Conservation (phyloP, 805 yeast species). For the Naumovozyma castellii region DNA sequence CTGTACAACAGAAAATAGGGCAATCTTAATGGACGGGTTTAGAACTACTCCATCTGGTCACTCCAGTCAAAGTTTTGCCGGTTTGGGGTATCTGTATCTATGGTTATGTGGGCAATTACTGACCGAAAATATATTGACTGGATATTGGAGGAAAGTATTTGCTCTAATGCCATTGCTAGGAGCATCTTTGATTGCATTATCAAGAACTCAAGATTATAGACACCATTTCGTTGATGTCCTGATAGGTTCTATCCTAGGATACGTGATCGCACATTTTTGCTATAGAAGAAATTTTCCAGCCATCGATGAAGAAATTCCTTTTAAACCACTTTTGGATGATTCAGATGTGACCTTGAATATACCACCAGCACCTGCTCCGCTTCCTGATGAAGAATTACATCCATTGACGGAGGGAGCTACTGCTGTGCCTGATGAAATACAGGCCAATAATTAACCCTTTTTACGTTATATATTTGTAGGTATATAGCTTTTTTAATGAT, state of each 20-base stretch:
- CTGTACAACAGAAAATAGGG: conserved; percentile 45
- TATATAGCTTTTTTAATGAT: too few relatives aligned
- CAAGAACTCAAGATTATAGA: conserved; percentile 86
- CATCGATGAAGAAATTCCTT: conserved; percentile 26
- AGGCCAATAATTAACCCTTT: neutral
- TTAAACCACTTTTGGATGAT: conserved; percentile 35
- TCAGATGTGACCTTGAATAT: conserved; percentile 30
- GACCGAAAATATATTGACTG: conserved; percentile 38
- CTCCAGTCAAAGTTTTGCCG: conserved; percentile 60
- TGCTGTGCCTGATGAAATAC: conserved; percentile 7
- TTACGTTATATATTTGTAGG: too few relatives aligned
- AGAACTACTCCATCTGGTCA: conserved; percentile 82
- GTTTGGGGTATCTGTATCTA: conserved; percentile 50
- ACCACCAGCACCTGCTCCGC: conserved; percentile 4
- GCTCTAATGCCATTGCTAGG: conserved; percentile 49
- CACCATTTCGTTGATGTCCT: conserved; percentile 85
- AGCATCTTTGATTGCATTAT: conserved; percentile 70
- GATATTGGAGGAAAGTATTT: conserved; percentile 55
- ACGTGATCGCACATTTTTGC: conserved; percentile 39
- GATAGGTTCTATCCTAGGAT: conserved; percentile 63
- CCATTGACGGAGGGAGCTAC: conserved; percentile 18
- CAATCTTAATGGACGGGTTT: conserved; percentile 53
- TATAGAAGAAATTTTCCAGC: conserved; percentile 36
- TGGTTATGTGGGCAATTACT: conserved; percentile 64
- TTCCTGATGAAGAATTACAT: conserved; percentile 2